A percentile compares a stretch with the other conserved stretches of the same genome.
phyloP scores from a whole-genome alignment of 2,329 filamentous ascomycete genomes.

The Alternaria alternata region DNA sequence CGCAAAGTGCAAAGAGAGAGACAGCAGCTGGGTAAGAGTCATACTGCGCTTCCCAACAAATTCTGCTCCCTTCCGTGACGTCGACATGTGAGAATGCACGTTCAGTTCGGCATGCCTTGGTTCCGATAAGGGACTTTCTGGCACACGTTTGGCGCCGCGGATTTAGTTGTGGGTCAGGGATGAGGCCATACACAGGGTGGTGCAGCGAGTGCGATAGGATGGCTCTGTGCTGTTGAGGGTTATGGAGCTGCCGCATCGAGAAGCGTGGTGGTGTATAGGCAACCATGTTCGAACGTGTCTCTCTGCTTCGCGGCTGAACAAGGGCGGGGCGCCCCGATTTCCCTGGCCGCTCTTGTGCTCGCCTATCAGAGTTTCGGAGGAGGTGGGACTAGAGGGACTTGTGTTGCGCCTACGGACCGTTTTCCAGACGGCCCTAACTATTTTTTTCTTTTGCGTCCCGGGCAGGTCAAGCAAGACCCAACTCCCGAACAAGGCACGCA shows the following conservation, averaged over 20 bases:
- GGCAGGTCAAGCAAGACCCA: constrained; percentile 16
- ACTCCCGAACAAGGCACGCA: not conserved
- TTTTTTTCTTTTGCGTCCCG: constrained; percentile 24
- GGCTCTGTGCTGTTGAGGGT: not conserved
- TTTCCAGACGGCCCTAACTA: constrained; percentile 22
- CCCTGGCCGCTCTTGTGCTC: constrained; percentile 15
- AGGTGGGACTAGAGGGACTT: not conserved
- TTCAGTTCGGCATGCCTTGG: constrained; percentile 3
- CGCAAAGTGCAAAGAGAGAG: not conserved
- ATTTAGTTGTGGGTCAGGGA: constrained; percentile 6
- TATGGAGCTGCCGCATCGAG: constrained; percentile 21
- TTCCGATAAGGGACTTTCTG: constrained; percentile 7
- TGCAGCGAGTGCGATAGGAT: constrained; percentile 10
- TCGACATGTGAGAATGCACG: constrained; percentile 14
- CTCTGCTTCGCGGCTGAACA: constrained; percentile 12
- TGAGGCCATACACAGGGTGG: constrained; percentile 1
- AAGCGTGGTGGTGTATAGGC: constrained; percentile 27
- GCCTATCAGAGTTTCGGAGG: constrained; percentile 4
- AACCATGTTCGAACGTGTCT: constrained; percentile 11
- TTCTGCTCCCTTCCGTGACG: constrained; percentile 5
- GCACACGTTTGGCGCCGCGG: constrained; percentile 1
- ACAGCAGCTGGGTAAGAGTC: not conserved
- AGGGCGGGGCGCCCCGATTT: constrained; percentile 15
- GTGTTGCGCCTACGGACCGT: constrained; percentile 24
- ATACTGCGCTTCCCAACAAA: not conserved